A percentile compares a stretch with the other conserved stretches of the same genome.
These are phyloP conservation scores for Gleditsia sinensis DNA, from an alignment of 306 rosid genomes.

Conservation along the genomic window DNA sequence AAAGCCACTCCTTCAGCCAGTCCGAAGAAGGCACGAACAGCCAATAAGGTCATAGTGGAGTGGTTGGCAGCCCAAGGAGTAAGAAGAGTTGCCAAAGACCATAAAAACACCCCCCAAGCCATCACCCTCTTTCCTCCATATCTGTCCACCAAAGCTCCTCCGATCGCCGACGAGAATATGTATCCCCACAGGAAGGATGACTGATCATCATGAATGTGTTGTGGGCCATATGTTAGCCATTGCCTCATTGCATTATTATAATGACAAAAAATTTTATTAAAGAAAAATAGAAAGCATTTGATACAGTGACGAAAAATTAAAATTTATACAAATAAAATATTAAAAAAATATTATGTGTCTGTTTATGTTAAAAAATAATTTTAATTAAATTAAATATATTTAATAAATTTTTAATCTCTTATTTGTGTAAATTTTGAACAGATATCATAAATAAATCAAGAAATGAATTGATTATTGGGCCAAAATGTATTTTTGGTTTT, in stretches of 20 bases:
- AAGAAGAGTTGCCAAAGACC: conserved; percentile 89
- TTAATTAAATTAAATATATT: no score
- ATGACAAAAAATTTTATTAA: no score
- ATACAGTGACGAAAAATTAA: no score
- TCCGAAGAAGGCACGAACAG: conserved; percentile 86
- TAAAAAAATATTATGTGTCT: no score
- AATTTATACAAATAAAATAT: no score
- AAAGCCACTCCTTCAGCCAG: conserved; percentile 93
- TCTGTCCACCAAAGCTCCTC: conserved; percentile 89
- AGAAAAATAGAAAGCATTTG: no score
- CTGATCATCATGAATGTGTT: conserved; percentile 45
- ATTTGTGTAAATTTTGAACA: no score
- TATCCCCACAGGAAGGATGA: conserved; percentile 97
- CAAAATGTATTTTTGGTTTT: no score
- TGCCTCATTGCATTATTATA: background rate
- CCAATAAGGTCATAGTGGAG: conserved; percentile 74
- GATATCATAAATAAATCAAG: no score
- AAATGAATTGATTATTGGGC: background rate
- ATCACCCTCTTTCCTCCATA: conserved; percentile 89
- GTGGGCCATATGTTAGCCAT: conserved; percentile 30
- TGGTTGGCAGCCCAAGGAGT: conserved; percentile 93
- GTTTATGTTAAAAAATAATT: no score
- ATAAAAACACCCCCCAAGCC: conserved; percentile 77
- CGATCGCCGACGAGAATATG: conserved; percentile 82
- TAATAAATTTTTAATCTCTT: no score